These are phyloP conservation scores for Blastocystis sp. DNA, from an alignment of 352 stramenopile genomes.

Conservation along the genomic window DNA sequence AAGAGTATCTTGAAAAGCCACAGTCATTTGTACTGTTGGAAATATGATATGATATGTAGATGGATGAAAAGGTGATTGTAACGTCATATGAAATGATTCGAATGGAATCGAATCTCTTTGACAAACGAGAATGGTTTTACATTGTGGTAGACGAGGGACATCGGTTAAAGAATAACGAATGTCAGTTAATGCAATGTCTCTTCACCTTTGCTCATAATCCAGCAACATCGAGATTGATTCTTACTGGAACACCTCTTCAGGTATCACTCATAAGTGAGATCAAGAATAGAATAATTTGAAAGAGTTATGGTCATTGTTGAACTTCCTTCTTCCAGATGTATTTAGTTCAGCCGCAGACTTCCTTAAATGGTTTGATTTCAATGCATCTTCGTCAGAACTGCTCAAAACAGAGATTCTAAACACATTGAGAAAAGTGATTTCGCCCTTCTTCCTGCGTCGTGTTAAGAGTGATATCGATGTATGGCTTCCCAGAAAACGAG, in stretches of 20 bases:
- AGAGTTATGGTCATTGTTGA: slow-evolving; percentile 93
- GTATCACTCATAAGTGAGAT: neutral
- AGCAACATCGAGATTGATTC: slow-evolving; percentile 54
- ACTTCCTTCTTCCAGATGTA: slow-evolving; percentile 89
- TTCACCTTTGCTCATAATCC: slow-evolving; percentile 62
- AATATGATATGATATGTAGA: neutral
- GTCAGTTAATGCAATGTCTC: slow-evolving; percentile 65
- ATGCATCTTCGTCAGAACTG: slow-evolving; percentile 66
- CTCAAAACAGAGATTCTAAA: slow-evolving; percentile 77
- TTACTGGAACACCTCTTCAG: slow-evolving; percentile 86
- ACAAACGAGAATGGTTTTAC: slow-evolving; percentile 46
- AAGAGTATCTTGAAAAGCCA: neutral
- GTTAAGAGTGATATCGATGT: slow-evolving; percentile 94
- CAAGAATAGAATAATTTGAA: slow-evolving; percentile 83
- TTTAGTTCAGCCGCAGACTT: slow-evolving; percentile 76
- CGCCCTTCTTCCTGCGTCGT: slow-evolving; percentile 92
- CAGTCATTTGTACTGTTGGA: neutral
- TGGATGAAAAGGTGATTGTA: slow-evolving; percentile 75
- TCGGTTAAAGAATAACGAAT: slow-evolving; percentile 83
- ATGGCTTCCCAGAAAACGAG: slow-evolving; percentile 88
- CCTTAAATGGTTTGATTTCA: slow-evolving; percentile 71
- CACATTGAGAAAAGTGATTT: slow-evolving; percentile 81
- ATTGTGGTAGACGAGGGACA: slow-evolving; percentile 92
- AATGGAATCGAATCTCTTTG: neutral
- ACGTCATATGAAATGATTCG: slow-evolving; percentile 90